Base-by-base conservation (phyloP, 495 filamentous ascomycete species). In the Clavariopsis aquatica region DNA sequence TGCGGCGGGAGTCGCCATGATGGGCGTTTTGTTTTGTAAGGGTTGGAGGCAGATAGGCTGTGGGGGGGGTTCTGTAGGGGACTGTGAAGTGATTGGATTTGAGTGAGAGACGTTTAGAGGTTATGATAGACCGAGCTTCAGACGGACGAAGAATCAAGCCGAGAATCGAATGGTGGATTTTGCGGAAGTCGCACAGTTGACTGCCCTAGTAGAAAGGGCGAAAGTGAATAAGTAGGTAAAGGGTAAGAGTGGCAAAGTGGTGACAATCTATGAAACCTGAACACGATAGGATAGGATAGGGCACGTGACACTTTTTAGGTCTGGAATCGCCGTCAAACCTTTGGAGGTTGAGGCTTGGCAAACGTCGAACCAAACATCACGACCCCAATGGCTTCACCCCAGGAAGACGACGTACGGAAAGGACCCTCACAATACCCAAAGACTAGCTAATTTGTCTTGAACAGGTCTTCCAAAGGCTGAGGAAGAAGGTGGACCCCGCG, bases 381-480 rank as follows among this genome's bases (percentile, higher is more conserved):
- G 54, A 60, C 58, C 27, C 54, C 76, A 79, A 85, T 85, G 82
- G 79, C 81, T 68, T 81, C 81, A 62, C 73, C 81, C 17, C 60
- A 73, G 54, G 77, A 77, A 72, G 83, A 84, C 68, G 77, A 81
- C 72, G 83, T 85, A 68, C 70, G 79, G 75, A 34, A 23, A 9
- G 31, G 2, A 4, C 2, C 8, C 23, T 12, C 17, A 1, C 23
- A 13, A 7, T 22, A 2, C 19, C 5, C 15, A 8, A 22, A n/a
- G 2, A 28, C 20, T 12, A 22, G 36, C 20, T 58, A 58, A 46
- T 31, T 28, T 38, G 19, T 31, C 7, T 52, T 12, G 31, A 20
- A 23, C 66, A 87, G 87, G 82, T 87, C 79, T 89, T 88, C 78
- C 83, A 84, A 63, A 81, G 79, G 69, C 81, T 92, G 56, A 85